Evolutionary conservation across 345 rosid species (phyloP).

Genomic region (Salix udensis): DNA sequence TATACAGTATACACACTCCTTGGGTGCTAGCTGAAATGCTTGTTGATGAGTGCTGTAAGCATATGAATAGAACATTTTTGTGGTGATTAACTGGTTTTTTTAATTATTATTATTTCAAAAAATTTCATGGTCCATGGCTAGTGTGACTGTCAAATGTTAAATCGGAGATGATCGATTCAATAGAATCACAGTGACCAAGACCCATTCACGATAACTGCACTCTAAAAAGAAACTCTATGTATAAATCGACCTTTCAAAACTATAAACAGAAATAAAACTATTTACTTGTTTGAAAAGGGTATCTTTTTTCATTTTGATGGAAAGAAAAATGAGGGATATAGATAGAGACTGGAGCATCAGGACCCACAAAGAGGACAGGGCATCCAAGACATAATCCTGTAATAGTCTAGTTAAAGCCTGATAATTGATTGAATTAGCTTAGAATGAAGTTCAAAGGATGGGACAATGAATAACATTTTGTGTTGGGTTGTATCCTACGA

Average conservation of each 20-base stretch:
- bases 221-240: neutral
- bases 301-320: neutral
- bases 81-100: neutral
- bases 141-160: neutral
- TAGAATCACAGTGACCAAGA: neutral
- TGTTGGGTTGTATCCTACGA: too few species aligned
- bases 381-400: neutral
- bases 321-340: neutral
- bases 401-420: neutral
- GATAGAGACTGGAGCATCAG: neutral
- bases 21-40: too few species aligned
- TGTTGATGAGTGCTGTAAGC: too few species aligned
- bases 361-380: neutral
- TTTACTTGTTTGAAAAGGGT: neutral
- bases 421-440: neutral
- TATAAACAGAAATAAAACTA: neutral
- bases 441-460: neutral
- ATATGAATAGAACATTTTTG: too few species aligned
- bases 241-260: neutral
- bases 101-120: neutral
- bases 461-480: too few species aligned
- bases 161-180: neutral
- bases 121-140: neutral
- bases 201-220: neutral
- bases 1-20: too few species aligned